Evolutionary conservation across 805 yeast species (phyloP).

Genomic region (Wickerhamiella azyma): DNA sequence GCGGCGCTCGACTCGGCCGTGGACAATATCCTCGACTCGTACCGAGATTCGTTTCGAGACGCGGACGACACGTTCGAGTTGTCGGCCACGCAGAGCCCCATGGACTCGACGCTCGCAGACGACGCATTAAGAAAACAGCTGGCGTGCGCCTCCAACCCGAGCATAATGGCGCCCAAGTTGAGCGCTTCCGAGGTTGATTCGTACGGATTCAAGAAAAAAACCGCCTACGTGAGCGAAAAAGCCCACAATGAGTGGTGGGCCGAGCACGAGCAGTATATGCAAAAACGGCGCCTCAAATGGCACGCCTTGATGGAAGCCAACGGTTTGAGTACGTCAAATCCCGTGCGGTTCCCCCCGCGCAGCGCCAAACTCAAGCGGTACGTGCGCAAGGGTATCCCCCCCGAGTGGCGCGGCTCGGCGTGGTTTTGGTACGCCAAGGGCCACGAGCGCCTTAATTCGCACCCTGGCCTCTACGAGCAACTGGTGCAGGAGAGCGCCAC

Average conservation of each 20-base stretch:
- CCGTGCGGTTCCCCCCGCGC: constrained; percentile 25
- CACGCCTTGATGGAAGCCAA: constrained; percentile 44
- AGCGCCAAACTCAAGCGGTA: constrained; percentile 44
- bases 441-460: constrained; percentile 49
- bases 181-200: constrained; percentile 35
- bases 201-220: constrained; percentile 74
- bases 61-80: neutral
- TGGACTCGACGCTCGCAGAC: neutral
- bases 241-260: constrained; percentile 68
- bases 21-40: constrained; percentile 1
- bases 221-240: constrained; percentile 36
- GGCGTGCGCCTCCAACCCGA: constrained; percentile 6
- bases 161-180: constrained; percentile 5
- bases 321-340: constrained; percentile 39
- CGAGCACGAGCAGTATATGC: constrained; percentile 48
- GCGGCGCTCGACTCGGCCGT: constrained; percentile 10
- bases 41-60: neutral
- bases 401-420: constrained; percentile 94
- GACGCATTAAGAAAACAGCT: neutral
- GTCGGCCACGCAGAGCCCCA: neutral
- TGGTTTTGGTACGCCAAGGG: constrained; percentile 96
- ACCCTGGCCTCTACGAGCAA: constrained; percentile 60
- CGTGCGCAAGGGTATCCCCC: constrained; percentile 85
- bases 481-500: constrained; percentile 45
- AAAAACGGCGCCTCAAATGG: constrained; percentile 70